phyloP scores from a whole-genome alignment of 78 protist species.

The Cavenderia fasciculata region DNA sequence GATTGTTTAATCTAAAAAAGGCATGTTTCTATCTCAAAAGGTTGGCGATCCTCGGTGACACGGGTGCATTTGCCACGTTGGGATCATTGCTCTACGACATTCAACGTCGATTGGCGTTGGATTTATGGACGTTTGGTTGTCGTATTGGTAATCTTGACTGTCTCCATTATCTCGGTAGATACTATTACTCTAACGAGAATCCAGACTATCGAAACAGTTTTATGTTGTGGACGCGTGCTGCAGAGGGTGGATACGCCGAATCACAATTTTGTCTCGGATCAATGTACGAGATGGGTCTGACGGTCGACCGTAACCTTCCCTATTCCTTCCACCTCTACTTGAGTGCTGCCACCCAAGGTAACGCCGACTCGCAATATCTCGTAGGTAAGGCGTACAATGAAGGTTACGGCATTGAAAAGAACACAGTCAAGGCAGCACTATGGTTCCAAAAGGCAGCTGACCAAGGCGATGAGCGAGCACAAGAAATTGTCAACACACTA shows the following conservation, averaged over 20 bases:
- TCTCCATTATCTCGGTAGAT: constrained; percentile 25
- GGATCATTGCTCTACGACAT: constrained; percentile 1
- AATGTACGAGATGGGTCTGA: constrained; percentile 34
- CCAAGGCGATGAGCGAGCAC: no score
- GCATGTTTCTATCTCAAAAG: background rate
- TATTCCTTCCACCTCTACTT: constrained; percentile 14
- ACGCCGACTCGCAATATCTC: constrained; percentile 4
- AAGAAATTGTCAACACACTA: no score
- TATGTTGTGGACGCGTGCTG: constrained; percentile 10
- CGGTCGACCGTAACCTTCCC: background rate
- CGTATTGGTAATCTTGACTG: constrained; percentile 19
- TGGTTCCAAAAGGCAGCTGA: no score
- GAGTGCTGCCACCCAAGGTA: constrained; percentile 6
- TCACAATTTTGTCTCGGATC: constrained; percentile 43
- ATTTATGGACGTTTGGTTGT: constrained; percentile 25
- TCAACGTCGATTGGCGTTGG: background rate
- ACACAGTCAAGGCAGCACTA: no score
- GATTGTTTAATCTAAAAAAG: background rate
- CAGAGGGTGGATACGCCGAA: background rate
- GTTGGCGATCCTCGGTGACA: background rate
- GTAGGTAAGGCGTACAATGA: constrained; percentile 4
- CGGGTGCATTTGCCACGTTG: background rate
- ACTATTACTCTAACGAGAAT: constrained; percentile 9
- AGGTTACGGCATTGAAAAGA: constrained; percentile 11
- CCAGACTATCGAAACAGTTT: constrained; percentile 35